These are phyloP conservation scores for Suillus weaverae DNA, from an alignment of 768 basidiomycete genomes.

Conservation along the genomic window DNA sequence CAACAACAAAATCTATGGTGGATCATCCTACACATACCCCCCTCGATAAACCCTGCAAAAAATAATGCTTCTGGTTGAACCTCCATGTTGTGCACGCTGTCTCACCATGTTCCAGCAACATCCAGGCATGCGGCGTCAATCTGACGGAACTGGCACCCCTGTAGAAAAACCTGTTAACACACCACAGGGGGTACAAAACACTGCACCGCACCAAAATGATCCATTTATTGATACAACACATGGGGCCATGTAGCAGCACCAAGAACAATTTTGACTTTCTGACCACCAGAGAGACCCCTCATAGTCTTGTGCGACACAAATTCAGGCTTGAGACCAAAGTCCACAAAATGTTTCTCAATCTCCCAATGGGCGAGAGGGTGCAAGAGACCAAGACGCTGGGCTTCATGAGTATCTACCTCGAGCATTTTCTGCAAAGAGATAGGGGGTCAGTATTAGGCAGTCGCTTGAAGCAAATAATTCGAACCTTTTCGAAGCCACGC, in stretches of 20 bases:
- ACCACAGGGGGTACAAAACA: no score
- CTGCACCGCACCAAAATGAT: no score
- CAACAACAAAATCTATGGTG: no score
- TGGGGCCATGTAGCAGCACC: constrained; percentile 99
- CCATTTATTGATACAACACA: no score
- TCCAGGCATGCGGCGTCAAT: no score
- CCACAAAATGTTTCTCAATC: constrained; percentile 99
- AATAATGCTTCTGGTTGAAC: no score
- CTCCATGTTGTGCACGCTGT: no score
- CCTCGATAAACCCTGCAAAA: no score
- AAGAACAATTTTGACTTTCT: constrained; percentile 99
- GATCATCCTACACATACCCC: no score
- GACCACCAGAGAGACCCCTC: constrained; percentile 97
- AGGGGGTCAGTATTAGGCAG: not conserved
- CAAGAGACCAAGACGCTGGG: constrained; percentile 92
- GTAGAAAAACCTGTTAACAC: no score
- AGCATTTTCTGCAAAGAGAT: constrained; percentile 72
- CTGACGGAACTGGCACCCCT: no score
- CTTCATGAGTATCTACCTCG: constrained; percentile 96
- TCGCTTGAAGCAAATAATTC: constrained; percentile 15
- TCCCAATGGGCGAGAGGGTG: constrained; percentile 97
- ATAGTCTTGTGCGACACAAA: constrained; percentile 99
- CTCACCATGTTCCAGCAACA: no score
- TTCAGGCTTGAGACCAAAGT: constrained; percentile 98
- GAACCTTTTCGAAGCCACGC: constrained; percentile 94